Percentiles rank a stretch among this genome's conserved stretches.
These are phyloP conservation scores for Xylona heveae DNA, from an alignment of 495 filamentous ascomycete species.

Conservation along the genomic window DNA sequence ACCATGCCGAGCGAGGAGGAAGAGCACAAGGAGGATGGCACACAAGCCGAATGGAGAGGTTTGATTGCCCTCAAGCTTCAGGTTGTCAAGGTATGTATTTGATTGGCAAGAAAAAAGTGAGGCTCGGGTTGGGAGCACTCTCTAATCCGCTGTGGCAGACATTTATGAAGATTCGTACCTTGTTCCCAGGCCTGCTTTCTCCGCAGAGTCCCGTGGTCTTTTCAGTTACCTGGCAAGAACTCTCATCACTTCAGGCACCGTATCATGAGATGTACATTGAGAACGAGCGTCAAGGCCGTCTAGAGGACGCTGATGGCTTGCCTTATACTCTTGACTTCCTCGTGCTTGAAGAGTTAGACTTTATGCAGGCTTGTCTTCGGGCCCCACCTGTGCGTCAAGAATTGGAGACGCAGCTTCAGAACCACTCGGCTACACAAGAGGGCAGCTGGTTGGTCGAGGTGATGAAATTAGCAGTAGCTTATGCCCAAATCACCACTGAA, in stretches of 20 bases:
- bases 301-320: conserved; percentile 81
- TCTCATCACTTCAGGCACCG: conserved; percentile 41
- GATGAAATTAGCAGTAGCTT: conserved; percentile 58
- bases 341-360: conserved; percentile 79
- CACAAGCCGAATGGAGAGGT: conserved; percentile 44
- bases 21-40: conserved; percentile 19
- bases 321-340: conserved; percentile 91
- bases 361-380: conserved; percentile 69
- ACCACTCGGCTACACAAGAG: conserved; percentile 29
- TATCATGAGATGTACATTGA: conserved; percentile 72
- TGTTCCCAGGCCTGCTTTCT: conserved; percentile 65
- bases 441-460: conserved; percentile 61
- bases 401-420: conserved; percentile 45
- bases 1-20: conserved; percentile 33
- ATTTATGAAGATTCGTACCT: conserved; percentile 65
- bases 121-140: too few species aligned
- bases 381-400: conserved; percentile 71
- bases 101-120: not conserved
- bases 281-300: conserved; percentile 60
- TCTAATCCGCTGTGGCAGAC: conserved; percentile 28
- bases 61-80: conserved; percentile 71
- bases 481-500: conserved; percentile 81
- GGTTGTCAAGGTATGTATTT: conserved; percentile 44
- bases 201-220: conserved; percentile 64
- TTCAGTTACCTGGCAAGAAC: conserved; percentile 66